Percentiles rank a stretch among this genome's conserved stretches.
phyloP scores from a whole-genome alignment of 164 flowering plant genomes.

The Hamamelis virginiana region DNA sequence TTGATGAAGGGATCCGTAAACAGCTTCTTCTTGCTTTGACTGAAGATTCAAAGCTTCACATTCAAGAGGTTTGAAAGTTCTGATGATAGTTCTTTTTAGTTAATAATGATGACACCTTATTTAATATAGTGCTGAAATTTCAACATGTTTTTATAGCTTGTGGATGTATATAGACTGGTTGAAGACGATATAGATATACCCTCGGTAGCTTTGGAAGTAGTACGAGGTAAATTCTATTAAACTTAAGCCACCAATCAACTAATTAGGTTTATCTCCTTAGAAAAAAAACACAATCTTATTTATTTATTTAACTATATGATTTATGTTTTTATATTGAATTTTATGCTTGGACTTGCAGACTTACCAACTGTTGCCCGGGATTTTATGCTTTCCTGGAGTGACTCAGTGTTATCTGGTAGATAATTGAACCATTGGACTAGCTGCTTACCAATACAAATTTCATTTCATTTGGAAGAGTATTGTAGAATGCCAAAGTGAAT shows the following conservation, averaged over 20 bases:
- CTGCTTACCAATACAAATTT: background rate
- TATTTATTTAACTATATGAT: background rate
- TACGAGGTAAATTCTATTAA: background rate
- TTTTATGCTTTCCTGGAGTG: constrained; percentile 81
- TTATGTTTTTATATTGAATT: background rate
- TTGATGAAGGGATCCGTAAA: constrained; percentile 86
- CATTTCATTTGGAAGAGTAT: background rate
- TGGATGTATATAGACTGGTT: no score
- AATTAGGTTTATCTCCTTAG: no score
- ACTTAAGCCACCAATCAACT: background rate
- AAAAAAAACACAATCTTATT: no score
- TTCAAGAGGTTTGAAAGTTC: constrained; percentile 70
- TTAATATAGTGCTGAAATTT: background rate
- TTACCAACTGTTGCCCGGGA: constrained; percentile 75
- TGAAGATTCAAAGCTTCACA: constrained; percentile 94
- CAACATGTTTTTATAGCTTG: background rate
- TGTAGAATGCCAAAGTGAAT: background rate
- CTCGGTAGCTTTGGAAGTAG: no score
- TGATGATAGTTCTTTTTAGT: background rate
- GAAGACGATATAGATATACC: no score
- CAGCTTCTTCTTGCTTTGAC: constrained; percentile 92
- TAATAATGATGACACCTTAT: background rate
- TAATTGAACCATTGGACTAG: constrained; percentile 20
- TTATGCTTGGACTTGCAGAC: constrained; percentile 42
- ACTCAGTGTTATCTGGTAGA: constrained; percentile 58